phyloP scores from a whole-genome alignment of 1,139 yeast genomes.

The Zygotorulaspora mrakii region DNA sequence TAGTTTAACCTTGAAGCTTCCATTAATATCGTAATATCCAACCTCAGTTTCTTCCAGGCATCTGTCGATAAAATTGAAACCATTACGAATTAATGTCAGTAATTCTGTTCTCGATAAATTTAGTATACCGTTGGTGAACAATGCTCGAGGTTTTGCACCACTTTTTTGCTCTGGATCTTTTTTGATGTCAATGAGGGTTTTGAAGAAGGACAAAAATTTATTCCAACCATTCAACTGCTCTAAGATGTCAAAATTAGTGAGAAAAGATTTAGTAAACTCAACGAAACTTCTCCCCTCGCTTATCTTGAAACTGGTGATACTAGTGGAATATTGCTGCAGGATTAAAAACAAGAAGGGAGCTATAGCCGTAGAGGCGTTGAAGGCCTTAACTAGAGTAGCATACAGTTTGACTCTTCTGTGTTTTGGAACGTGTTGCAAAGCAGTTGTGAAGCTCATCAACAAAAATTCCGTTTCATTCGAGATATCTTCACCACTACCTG shows the following conservation, averaged over 20 bases:
- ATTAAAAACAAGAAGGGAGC: constrained; percentile 72
- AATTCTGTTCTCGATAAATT: constrained; percentile 51
- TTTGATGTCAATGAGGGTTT: constrained; percentile 34
- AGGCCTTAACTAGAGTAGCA: constrained; percentile 69
- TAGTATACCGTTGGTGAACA: constrained; percentile 60
- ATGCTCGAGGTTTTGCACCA: constrained; percentile 49
- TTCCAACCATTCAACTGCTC: constrained; percentile 65
- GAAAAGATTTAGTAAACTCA: constrained; percentile 68
- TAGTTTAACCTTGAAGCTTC: constrained; percentile 55
- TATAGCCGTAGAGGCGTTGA: constrained; percentile 66
- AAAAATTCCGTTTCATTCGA: constrained; percentile 75
- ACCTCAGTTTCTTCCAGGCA: constrained; percentile 43
- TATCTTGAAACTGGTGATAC: constrained; percentile 51
- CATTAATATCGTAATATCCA: constrained; percentile 44
- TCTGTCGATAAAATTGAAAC: constrained; percentile 53
- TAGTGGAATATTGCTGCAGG: constrained; percentile 68
- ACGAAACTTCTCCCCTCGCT: constrained; percentile 63
- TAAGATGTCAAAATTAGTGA: constrained; percentile 60
- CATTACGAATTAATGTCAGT: constrained; percentile 45
- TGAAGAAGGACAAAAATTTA: constrained; percentile 55
- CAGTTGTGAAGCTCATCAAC: constrained; percentile 83
- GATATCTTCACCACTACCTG: constrained; percentile 49
- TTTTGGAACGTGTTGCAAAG: constrained; percentile 92
- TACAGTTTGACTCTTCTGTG: constrained; percentile 89
- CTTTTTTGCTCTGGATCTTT: constrained; percentile 40